These are phyloP conservation scores for Aspergillus fumigatus DNA, from an alignment of 2,329 filamentous ascomycete species.

Conservation along the genomic window DNA sequence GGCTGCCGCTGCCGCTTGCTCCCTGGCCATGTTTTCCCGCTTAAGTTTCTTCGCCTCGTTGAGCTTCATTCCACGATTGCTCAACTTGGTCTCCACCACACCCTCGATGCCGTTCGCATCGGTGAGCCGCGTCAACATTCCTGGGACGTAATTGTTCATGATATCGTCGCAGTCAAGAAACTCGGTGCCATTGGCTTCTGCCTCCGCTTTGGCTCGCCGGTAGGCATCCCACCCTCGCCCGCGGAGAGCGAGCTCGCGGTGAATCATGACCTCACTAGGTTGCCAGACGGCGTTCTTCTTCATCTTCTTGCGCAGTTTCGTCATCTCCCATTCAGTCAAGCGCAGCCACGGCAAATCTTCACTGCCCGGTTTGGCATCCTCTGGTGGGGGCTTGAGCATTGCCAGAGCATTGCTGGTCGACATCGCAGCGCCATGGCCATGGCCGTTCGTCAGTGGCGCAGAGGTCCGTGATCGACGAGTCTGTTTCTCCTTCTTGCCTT, in stretches of 20 bases:
- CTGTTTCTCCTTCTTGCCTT: slow-evolving; percentile 42
- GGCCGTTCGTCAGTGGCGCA: neutral
- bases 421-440: slow-evolving; percentile 40
- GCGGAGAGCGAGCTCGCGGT: slow-evolving; percentile 57
- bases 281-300: slow-evolving; percentile 69
- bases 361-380: slow-evolving; percentile 56
- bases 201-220: slow-evolving; percentile 46
- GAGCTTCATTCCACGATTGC: slow-evolving; percentile 57
- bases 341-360: slow-evolving; percentile 60
- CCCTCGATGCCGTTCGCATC: slow-evolving; percentile 38
- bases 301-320: slow-evolving; percentile 62
- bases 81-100: slow-evolving; percentile 48
- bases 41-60: slow-evolving; percentile 60
- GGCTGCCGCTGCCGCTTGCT: slow-evolving; percentile 40
- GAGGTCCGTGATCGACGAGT: slow-evolving; percentile 21
- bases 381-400: slow-evolving; percentile 55
- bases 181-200: slow-evolving; percentile 48
- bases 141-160: slow-evolving; percentile 34
- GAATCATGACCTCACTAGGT: slow-evolving; percentile 63
- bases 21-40: slow-evolving; percentile 47
- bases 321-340: slow-evolving; percentile 64
- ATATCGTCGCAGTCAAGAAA: slow-evolving; percentile 55
- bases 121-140: slow-evolving; percentile 36
- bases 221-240: slow-evolving; percentile 52
- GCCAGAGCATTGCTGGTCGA: slow-evolving; percentile 60